Conservation (phyloP, 306 rosid species). For the Inga laurina region DNA sequence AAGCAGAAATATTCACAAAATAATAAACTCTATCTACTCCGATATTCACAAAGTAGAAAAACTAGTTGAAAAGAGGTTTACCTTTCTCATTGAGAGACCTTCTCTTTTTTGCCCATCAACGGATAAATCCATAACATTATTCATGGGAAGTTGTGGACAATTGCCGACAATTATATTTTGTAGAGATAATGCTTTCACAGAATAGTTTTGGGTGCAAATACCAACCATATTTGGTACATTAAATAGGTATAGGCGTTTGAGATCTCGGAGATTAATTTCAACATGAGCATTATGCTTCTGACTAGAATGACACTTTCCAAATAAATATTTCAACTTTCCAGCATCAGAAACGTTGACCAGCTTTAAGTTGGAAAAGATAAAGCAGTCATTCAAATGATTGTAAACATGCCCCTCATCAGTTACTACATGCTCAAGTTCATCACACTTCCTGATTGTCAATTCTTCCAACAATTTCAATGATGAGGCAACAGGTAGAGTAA, state of each 20-base stretch:
- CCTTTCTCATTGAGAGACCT: no score
- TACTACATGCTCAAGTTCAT: conserved; percentile 6
- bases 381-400: not conserved
- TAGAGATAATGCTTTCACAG: no score
- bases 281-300: not conserved
- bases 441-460: not conserved
- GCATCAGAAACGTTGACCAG: not conserved
- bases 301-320: not conserved
- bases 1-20: no score
- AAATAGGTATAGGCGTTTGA: not conserved
- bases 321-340: conserved; percentile 26
- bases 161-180: no score
- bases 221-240: no score
- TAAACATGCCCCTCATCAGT: not conserved
- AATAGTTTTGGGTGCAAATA: no score
- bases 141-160: no score
- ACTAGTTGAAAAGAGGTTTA: no score
- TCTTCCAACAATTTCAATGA: conserved; percentile 12
- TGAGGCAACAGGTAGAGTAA: conserved; percentile 14
- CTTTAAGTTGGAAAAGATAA: conserved; percentile 9
- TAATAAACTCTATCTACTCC: no score
- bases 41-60: no score
- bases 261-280: conserved; percentile 13
- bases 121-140: no score
- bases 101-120: no score